Percentiles rank a stretch among this genome's conserved stretches.
These are phyloP conservation scores for Irpex sp. DNA, from an alignment of 1,284 basidiomycete genomes.

Conservation along the genomic window DNA sequence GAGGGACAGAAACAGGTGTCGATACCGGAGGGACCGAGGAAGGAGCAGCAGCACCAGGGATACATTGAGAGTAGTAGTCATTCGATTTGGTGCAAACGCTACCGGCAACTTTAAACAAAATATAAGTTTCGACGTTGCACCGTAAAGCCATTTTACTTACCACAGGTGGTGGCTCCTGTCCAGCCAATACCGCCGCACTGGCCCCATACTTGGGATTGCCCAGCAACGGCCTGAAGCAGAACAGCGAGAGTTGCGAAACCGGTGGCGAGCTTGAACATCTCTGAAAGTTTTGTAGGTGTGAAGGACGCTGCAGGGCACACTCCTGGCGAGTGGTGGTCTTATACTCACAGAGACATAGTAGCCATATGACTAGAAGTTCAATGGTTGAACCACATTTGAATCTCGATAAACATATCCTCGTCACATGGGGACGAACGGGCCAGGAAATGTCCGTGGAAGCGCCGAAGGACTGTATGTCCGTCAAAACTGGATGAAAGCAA, in stretches of 20 bases:
- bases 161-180: conserved; percentile 5
- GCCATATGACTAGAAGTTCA: background rate
- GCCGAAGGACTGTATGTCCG: background rate
- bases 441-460: conserved; percentile 5
- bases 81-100: conserved; percentile 3
- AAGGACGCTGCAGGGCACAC: background rate
- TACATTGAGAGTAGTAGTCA: conserved; percentile 5
- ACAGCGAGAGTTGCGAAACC: background rate
- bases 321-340: background rate
- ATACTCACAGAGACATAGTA: background rate
- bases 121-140: background rate
- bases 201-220: background rate
- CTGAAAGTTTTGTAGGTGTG: background rate
- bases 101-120: background rate
- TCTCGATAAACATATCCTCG: background rate
- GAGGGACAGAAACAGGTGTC: background rate
- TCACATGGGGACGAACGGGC: conserved; percentile 2
- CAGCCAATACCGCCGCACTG: conserved; percentile 9
- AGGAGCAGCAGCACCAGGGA: conserved; percentile 2
- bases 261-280: conserved; percentile 4
- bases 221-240: background rate
- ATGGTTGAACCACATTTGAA: background rate
- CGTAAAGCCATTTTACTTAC: background rate
- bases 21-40: conserved; percentile 3
- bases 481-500: background rate